Evolutionary conservation across 768 basidiomycete species (phyloP), one percentile per base, ranked within the genome.

Genomic region (Suillus clintonianus): DNA sequence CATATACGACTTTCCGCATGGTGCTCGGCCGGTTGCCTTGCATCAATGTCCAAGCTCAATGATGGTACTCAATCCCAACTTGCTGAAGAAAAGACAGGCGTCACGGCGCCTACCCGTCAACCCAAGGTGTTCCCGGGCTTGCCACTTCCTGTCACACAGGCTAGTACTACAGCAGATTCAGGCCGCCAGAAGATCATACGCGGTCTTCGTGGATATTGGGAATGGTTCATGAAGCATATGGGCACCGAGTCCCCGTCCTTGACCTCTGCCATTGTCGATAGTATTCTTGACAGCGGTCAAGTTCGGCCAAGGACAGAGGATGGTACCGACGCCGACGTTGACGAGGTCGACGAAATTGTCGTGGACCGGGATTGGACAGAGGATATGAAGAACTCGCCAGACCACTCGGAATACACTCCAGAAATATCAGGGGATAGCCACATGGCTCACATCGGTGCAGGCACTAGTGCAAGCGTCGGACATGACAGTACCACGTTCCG

Each of bases 301-400:
- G 55, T 67, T 14, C 77, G 66, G n/a, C 66, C 51, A 8, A 64
- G 71, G 39, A 70, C 73, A 19, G 80, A 79, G 34, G 72, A 70
- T 15, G 79, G 73, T 41, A 24, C 45, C 34, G 67, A 76, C 10
- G 76, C 45, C 34, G 67, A 76, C 10, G 76, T 70, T 7, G 80
- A 79, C 36, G 76, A 80, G 59, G 86, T 92, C 9, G 85, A 93
- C 73, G 85, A 90, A 77, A 85, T 92, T 24, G 86, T 93, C 27
- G 91, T 93, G 17, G 91, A 93, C 73, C 83, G 90, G 54, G 77
- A 81, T 37, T 90, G 89, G 89, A 77, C 82, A 3, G 86, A 86
- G 61, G 85, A 86, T 64, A 79, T 83, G 65, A 85, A 82, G 72
- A 86, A 79, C 59, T 83, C 83, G 24, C 72, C 81, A 47, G 76